Evolutionary conservation across 257 asterid genomes (phyloP), one percentile per base, ranked within the genome.

Genomic region (Ballota nigra): DNA sequence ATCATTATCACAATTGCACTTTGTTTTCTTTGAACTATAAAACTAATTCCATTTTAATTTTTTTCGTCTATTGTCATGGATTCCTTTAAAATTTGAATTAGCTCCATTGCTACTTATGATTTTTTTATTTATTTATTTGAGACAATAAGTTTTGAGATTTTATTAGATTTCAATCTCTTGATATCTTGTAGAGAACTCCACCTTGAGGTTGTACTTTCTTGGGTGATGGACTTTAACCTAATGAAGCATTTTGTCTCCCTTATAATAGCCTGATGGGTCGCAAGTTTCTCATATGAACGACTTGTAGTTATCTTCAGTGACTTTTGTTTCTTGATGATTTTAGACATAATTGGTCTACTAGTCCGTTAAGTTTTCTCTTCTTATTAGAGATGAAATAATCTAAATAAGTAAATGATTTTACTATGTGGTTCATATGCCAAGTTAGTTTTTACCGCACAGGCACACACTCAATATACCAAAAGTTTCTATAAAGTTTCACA

Each of bases 241-340:
- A 16, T 51, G 41, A 38, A 53, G 76, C 40, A 62, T 61, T 24
- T 62, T 26, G 5, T 4, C 62, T 5, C 60, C 57, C 51, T 52
- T 66, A 47, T 16, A 11, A 40, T 55, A 22, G 36, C 28, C 51
- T 67, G 13, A 26, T 59, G 71, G 7, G 5, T 70, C 26, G 15
- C 38, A 33, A 2, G 47, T 63, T 75, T 76, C 16, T 34, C 66
- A 15, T 69, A 40, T 15, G 23, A 62, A 56, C 28, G 66, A 41
- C 69, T 69, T 23, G 7, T 22, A 71, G 10, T 24, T 38, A 24
- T 66, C 68, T 71, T 59, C 36, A 40, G 60, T 34, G 38, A 49
- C 72, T 69, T 45, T 65, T 31, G 16, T 66, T 10, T 53, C 13
- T 55, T 34, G 6, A 63, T 55, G 47, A 18, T 31, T 29, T 68